Percentiles rank a stretch among this genome's conserved stretches.
phyloP scores from a whole-genome alignment of 208 protist genomes.

The Wallacemonas sp. region DNA sequence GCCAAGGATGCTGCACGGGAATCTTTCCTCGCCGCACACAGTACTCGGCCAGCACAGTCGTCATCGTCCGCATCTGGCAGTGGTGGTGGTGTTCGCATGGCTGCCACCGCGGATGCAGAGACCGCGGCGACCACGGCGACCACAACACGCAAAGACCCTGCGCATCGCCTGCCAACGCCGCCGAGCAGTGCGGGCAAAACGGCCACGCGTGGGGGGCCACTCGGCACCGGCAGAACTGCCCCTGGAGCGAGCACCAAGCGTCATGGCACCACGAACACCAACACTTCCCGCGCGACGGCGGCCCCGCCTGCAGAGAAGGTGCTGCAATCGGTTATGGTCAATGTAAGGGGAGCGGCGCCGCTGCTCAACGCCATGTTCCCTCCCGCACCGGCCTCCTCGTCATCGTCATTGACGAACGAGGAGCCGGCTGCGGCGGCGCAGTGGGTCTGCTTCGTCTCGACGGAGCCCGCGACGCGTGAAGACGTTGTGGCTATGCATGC shows the following conservation, averaged over 20 bases:
- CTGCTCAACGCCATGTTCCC: slow-evolving; percentile 27
- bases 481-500: slow-evolving; percentile 89
- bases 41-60: background rate
- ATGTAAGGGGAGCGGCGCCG: slow-evolving; percentile 9
- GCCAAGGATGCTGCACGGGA: slow-evolving; percentile 30
- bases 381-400: background rate
- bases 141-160: slow-evolving; percentile 9
- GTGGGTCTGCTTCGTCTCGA: slow-evolving; percentile 48
- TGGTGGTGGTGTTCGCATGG: no score
- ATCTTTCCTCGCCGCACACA: slow-evolving; percentile 10
- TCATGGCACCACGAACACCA: background rate
- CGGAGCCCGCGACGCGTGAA: slow-evolving; percentile 48
- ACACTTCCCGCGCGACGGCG: background rate
- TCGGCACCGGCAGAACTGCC: no score
- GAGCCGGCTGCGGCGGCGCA: slow-evolving; percentile 18
- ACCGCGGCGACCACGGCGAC: background rate
- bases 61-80: background rate
- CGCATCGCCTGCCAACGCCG: slow-evolving; percentile 16
- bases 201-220: background rate
- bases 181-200: background rate
- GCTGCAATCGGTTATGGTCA: slow-evolving; percentile 22
- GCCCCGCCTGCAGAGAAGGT: slow-evolving; percentile 5
- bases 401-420: background rate
- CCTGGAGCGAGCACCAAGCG: no score
- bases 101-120: background rate